These are phyloP conservation scores for Moesziomyces globuligerus DNA, from an alignment of 1,284 basidiomycete species.

Conservation along the genomic window DNA sequence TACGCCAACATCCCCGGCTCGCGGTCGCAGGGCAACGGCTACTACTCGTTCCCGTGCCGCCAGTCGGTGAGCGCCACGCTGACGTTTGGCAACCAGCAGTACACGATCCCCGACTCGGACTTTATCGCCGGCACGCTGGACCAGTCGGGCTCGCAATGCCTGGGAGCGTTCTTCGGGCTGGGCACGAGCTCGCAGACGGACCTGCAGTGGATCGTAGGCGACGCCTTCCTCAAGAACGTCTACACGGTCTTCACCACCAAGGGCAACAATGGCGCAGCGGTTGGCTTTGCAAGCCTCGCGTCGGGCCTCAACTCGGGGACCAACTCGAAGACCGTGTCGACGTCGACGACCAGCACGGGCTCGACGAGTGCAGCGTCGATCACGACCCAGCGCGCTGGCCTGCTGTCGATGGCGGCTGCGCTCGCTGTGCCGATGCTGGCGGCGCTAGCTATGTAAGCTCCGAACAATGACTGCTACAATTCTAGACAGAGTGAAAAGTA, in stretches of 20 bases:
- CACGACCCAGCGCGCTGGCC: background rate
- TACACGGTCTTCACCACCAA: conserved; percentile 54
- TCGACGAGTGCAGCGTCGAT: conserved; percentile 15
- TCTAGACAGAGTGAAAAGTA: background rate
- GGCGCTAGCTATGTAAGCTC: conserved; percentile 1
- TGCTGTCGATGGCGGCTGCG: background rate
- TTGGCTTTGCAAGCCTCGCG: conserved; percentile 59
- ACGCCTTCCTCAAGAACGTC: conserved; percentile 61
- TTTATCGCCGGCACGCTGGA: conserved; percentile 42
- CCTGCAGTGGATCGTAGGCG: conserved; percentile 62
- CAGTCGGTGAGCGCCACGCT: conserved; percentile 44
- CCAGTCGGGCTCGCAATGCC: conserved; percentile 30
- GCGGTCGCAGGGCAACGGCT: conserved; percentile 39
- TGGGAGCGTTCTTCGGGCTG: conserved; percentile 59
- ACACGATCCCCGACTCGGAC: conserved; percentile 46
- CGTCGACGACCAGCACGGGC: conserved; percentile 5
- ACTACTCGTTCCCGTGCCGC: conserved; percentile 60
- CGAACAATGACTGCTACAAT: background rate
- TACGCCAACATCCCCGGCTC: conserved; percentile 56
- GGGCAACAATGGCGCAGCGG: conserved; percentile 15
- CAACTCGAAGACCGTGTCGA: conserved; percentile 30
- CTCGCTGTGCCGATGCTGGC: conserved; percentile 3
- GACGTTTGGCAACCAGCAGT: conserved; percentile 52
- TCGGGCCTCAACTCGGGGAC: conserved; percentile 48
- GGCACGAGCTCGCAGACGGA: conserved; percentile 26